A percentile compares a stretch with the other conserved stretches of the same genome.
Evolutionary conservation across 2,329 filamentous ascomycete species (phyloP).

Genomic region (Fusarium penzigii): DNA sequence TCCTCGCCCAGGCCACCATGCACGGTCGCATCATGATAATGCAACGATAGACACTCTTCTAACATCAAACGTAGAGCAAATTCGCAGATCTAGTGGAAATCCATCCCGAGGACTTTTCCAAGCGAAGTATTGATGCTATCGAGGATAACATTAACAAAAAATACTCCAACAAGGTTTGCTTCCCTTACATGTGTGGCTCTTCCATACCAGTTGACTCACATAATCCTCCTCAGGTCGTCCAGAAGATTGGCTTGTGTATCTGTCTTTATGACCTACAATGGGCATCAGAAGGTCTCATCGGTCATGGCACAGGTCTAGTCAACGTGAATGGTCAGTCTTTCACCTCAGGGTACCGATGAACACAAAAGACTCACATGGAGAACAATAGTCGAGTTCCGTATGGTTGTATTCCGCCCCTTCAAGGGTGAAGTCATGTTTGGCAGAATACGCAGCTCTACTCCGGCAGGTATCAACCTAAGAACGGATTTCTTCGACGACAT

Average conservation of each 20-base stretch:
- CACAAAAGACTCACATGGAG: constrained; percentile 8
- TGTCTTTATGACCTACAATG: constrained; percentile 89
- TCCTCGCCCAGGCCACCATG: neutral
- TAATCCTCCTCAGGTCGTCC: constrained; percentile 64
- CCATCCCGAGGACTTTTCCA: constrained; percentile 82
- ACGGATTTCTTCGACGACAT: constrained; percentile 96
- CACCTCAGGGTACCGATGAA: too few relatives aligned
- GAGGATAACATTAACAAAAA: constrained; percentile 97
- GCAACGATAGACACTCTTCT: constrained; percentile 13
- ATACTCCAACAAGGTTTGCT: constrained; percentile 81
- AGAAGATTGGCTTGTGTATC: constrained; percentile 91
- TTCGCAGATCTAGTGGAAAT: constrained; percentile 95
- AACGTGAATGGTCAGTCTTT: constrained; percentile 81
- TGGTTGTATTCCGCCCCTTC: constrained; percentile 94
- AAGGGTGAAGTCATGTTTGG: constrained; percentile 90
- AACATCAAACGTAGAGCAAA: constrained; percentile 65
- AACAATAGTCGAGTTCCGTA: constrained; percentile 77
- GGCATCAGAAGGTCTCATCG: constrained; percentile 90
- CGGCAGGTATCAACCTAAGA: constrained; percentile 73
- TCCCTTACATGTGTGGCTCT: neutral
- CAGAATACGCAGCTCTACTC: constrained; percentile 73
- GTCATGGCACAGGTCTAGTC: constrained; percentile 86
- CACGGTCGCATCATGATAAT: neutral
- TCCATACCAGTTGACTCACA: constrained; percentile 3
- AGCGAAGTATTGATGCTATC: constrained; percentile 78